Percentiles rank a stretch among this genome's conserved stretches.
Evolutionary conservation across 495 filamentous ascomycete species (phyloP).

Genomic region (Sabuloglossum arenarium): DNA sequence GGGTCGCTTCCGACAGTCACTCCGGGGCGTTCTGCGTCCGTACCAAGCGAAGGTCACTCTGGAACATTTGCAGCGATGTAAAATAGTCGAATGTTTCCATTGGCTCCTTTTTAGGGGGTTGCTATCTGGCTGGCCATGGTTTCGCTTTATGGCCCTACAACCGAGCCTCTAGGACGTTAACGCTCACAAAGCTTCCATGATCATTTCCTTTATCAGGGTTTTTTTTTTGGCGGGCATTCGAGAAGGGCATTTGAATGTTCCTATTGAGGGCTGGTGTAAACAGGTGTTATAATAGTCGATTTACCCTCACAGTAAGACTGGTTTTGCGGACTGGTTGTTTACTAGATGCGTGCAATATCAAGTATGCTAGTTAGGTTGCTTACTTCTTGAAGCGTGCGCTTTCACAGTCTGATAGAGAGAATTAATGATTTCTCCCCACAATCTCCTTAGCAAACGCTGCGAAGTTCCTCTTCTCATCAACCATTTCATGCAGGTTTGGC

Average conservation of each 20-base stretch:
- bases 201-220: background rate
- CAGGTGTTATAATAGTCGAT: background rate
- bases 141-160: background rate
- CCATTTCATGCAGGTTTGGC: constrained; percentile 75
- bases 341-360: background rate
- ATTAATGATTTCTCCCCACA: constrained; percentile 44
- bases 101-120: background rate
- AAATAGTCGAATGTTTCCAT: background rate
- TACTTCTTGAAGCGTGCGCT: background rate
- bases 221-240: no score
- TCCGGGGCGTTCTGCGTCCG: background rate
- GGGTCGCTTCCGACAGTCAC: background rate
- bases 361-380: background rate
- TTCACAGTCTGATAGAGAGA: background rate
- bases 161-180: background rate
- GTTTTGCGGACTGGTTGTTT: background rate
- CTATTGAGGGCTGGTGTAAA: background rate
- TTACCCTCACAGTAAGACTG: background rate
- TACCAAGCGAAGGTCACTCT: background rate
- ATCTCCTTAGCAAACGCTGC: constrained; percentile 74
- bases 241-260: background rate
- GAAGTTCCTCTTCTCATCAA: constrained; percentile 58
- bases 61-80: background rate
- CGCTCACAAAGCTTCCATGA: background rate
- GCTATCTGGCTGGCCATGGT: background rate